Percentiles rank a stretch among this genome's conserved stretches.
Conservation (phyloP, 139 green algal genomes). For the Closterium sp. region DNA sequence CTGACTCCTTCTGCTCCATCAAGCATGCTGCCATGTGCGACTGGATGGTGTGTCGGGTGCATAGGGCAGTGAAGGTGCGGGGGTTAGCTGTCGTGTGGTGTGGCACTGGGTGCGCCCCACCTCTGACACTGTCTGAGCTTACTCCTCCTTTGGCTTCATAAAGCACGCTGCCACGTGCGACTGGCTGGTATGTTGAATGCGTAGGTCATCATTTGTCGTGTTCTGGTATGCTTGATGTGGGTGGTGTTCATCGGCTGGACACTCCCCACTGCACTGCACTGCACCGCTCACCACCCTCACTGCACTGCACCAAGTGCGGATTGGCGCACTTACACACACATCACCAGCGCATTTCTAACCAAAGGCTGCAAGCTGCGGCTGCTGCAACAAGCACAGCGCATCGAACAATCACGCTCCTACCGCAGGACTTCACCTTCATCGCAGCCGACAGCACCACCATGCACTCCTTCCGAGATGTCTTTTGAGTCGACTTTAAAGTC, state of each 20-base stretch:
- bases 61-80: too few relatives aligned
- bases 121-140: slow-evolving; percentile 29
- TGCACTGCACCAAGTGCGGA: neutral
- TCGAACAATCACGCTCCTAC: too few relatives aligned
- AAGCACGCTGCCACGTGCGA: neutral
- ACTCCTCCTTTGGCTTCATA: neutral
- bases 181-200: neutral
- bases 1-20: neutral
- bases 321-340: too few relatives aligned
- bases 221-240: neutral
- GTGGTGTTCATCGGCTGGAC: neutral
- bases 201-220: too few relatives aligned
- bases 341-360: too few relatives aligned
- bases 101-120: slow-evolving; percentile 2
- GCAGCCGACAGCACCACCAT: slow-evolving; percentile 9
- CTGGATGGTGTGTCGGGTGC: too few relatives aligned
- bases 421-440: slow-evolving; percentile 37
- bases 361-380: too few relatives aligned
- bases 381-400: too few relatives aligned
- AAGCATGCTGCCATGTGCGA: too few relatives aligned
- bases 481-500: too few relatives aligned
- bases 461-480: slow-evolving; percentile 29
- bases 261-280: neutral
- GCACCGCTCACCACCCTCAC: neutral
- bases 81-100: too few relatives aligned